Conservation (phyloP, 2,329 filamentous ascomycete species). For the Neofusicoccum cordaticola region DNA sequence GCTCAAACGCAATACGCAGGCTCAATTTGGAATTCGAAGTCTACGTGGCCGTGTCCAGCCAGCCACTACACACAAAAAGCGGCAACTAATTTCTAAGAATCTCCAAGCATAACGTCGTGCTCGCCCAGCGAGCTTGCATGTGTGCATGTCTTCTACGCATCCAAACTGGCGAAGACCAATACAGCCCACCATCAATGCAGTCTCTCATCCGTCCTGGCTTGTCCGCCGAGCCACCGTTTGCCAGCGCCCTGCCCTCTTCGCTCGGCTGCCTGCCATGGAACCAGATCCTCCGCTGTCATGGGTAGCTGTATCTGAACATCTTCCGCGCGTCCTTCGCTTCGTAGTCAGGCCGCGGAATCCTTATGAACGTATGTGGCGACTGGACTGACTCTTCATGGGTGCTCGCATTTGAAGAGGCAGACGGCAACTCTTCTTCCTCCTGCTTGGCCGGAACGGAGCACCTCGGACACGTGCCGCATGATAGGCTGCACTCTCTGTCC, state of each 20-base stretch:
- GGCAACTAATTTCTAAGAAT: constrained; percentile 6
- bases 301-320: constrained; percentile 8
- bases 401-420: not conserved
- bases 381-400: not conserved
- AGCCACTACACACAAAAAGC: not conserved
- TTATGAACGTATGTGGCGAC: not conserved
- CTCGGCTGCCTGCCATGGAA: not conserved
- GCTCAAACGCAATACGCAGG: not conserved
- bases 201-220: not conserved
- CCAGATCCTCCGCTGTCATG: not conserved
- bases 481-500: constrained; percentile 14
- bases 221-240: not conserved
- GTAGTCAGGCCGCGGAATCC: not conserved
- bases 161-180: not conserved
- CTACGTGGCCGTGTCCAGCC: not conserved
- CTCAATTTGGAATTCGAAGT: not conserved
- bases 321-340: constrained; percentile 4
- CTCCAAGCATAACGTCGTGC: not conserved
- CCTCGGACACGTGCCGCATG: constrained; percentile 5
- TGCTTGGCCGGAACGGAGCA: not conserved
- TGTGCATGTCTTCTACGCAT: not conserved
- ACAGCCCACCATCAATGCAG: not conserved
- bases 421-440: not conserved
- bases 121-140: not conserved
- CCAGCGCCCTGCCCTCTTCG: not conserved